Percentiles rank a stretch among this genome's conserved stretches.
Conservation (phyloP, 2,329 filamentous ascomycete genomes). For the Diplodia sapinea region DNA sequence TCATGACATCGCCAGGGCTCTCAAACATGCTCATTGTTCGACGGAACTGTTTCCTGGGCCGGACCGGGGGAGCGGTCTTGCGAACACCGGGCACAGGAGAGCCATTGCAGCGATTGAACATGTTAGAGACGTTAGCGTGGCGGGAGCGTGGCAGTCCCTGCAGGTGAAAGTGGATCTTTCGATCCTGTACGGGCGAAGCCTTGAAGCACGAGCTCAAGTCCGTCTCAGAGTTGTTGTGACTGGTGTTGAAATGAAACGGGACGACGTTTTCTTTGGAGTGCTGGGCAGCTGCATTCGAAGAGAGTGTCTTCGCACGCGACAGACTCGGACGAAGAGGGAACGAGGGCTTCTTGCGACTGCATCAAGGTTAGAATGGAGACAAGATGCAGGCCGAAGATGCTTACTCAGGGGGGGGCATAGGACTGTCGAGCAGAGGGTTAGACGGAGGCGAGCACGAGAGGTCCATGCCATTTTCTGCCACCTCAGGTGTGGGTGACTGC, state of each 20-base stretch:
- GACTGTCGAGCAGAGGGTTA: slow-evolving; percentile 42
- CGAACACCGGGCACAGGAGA: slow-evolving; percentile 74
- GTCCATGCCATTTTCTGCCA: slow-evolving; percentile 53
- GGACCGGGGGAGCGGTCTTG: slow-evolving; percentile 62
- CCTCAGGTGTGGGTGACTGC: slow-evolving; percentile 72
- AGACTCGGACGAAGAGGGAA: slow-evolving; percentile 75
- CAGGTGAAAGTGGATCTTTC: slow-evolving; percentile 51
- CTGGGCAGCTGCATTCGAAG: slow-evolving; percentile 68
- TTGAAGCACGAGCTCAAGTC: slow-evolving; percentile 77
- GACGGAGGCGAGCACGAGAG: slow-evolving; percentile 44
- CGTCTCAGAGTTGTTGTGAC: slow-evolving; percentile 56
- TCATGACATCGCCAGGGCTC: slow-evolving; percentile 84
- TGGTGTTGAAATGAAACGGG: slow-evolving; percentile 75
- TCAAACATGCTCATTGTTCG: slow-evolving; percentile 98
- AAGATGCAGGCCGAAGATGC: slow-evolving; percentile 32
- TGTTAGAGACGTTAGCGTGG: slow-evolving; percentile 28
- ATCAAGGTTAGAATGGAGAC: slow-evolving; percentile 6
- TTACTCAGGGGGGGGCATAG: slow-evolving; percentile 46
- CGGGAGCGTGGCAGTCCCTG: slow-evolving; percentile 25
- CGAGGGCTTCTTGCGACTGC: slow-evolving; percentile 33
- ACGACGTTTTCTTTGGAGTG: slow-evolving; percentile 66
- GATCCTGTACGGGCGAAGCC: slow-evolving; percentile 77
- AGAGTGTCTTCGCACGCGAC: slow-evolving; percentile 74
- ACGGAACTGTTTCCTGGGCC: slow-evolving; percentile 85
- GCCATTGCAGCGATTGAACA: slow-evolving; percentile 67